These are phyloP conservation scores for Emergomyces orientalis DNA, from an alignment of 2,329 filamentous ascomycete genomes.

Conservation along the genomic window DNA sequence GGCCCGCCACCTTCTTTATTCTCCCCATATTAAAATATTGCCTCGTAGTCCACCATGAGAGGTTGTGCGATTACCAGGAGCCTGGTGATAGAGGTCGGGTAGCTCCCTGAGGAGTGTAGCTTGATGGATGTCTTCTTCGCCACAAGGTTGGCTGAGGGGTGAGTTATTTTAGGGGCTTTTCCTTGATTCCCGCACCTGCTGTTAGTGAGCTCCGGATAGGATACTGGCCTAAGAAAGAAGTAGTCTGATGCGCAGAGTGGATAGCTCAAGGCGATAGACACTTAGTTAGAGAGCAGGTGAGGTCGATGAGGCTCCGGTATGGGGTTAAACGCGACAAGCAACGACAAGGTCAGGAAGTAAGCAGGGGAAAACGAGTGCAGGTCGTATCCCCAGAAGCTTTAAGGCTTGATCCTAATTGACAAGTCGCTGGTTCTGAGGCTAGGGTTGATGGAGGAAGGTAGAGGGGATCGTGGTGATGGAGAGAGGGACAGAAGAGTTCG, in stretches of 20 bases:
- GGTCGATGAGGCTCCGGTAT: background rate
- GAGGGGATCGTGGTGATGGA: slow-evolving; percentile 6
- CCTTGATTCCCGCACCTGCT: background rate
- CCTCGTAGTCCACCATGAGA: slow-evolving; percentile 35
- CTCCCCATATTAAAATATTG: slow-evolving; percentile 38
- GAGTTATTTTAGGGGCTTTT: background rate
- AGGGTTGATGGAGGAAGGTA: slow-evolving; percentile 8
- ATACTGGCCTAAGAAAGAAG: background rate
- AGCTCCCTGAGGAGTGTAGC: background rate
- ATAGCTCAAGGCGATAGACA: background rate
- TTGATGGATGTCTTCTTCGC: background rate
- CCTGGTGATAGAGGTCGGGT: background rate
- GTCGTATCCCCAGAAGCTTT: slow-evolving; percentile 28
- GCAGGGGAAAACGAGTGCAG: slow-evolving; percentile 35
- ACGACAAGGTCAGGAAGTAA: slow-evolving; percentile 7
- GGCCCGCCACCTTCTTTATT: slow-evolving; percentile 45
- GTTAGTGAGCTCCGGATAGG: background rate
- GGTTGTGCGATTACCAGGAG: slow-evolving; percentile 11
- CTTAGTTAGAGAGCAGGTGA: slow-evolving; percentile 1
- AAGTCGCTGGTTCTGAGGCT: background rate
- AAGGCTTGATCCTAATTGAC: slow-evolving; percentile 10
- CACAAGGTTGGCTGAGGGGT: background rate
- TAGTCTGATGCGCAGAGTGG: background rate
- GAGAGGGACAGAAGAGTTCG: background rate
- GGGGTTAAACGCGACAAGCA: background rate